phyloP scores from a whole-genome alignment of 2,329 filamentous ascomycete genomes.

The Leptographium lundbergii region DNA sequence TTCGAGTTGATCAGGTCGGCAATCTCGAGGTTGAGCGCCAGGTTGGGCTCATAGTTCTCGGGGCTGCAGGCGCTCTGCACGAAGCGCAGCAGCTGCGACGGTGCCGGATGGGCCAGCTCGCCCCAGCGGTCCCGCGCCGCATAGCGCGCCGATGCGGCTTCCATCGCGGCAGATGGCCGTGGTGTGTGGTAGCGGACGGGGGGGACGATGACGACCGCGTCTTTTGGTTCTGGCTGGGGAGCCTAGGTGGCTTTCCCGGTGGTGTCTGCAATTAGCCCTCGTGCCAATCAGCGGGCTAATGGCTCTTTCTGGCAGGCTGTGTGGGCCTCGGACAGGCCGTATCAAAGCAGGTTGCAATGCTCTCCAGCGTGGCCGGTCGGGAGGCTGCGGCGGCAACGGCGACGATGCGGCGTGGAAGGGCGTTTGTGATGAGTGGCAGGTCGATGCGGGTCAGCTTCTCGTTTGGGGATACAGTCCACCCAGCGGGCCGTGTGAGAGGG shows the following conservation, averaged over 20 bases:
- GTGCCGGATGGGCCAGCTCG: conserved; percentile 63
- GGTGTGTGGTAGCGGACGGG: background rate
- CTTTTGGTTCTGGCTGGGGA: background rate
- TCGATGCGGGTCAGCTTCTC: background rate
- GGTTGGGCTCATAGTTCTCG: conserved; percentile 95
- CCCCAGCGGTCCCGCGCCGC: conserved; percentile 90
- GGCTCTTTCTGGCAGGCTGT: background rate
- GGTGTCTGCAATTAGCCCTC: too few relatives aligned
- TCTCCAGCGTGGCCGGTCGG: background rate
- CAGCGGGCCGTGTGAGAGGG: background rate
- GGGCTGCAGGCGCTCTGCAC: conserved; percentile 94
- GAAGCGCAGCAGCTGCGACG: conserved; percentile 85
- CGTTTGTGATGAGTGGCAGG: background rate
- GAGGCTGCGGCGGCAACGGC: background rate
- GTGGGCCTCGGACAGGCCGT: background rate
- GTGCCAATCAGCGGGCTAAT: too few relatives aligned
- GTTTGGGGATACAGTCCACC: background rate
- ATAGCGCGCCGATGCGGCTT: conserved; percentile 90
- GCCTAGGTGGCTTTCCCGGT: too few relatives aligned
- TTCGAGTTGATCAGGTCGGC: conserved; percentile 93
- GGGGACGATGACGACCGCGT: background rate
- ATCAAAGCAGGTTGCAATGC: background rate
- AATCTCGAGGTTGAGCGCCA: conserved; percentile 92
- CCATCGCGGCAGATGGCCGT: conserved; percentile 41
- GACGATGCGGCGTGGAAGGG: background rate